Evolutionary conservation across 306 rosid species (phyloP).

Genomic region (Inga laurina): DNA sequence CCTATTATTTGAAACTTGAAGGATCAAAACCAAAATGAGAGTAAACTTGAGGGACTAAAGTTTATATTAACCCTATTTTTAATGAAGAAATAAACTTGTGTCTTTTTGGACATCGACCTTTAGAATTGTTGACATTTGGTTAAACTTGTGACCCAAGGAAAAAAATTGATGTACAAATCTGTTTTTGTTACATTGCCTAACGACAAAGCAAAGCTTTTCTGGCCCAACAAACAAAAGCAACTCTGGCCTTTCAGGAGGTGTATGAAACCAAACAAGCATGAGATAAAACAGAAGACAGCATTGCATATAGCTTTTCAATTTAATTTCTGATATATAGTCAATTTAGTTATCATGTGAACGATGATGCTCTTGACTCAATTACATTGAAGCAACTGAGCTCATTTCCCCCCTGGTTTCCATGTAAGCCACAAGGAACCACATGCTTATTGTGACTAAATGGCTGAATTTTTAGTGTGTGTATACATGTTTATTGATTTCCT

Average conservation of each 20-base stretch:
- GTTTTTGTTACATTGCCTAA: neutral
- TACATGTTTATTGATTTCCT: constrained; percentile 6
- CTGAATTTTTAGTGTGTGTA: neutral
- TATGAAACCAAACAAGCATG: neutral
- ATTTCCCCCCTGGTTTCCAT: too few species aligned
- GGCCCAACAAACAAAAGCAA: neutral
- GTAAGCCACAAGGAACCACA: neutral
- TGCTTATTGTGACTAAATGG: neutral
- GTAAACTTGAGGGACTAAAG: too few species aligned
- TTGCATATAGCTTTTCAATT: neutral
- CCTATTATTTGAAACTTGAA: too few species aligned
- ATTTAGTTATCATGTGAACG: neutral
- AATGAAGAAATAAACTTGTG: neutral
- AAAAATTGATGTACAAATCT: constrained; percentile 5
- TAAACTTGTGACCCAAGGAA: too few species aligned
- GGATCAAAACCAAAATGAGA: too few species aligned
- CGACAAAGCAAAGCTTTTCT: neutral
- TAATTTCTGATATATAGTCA: neutral
- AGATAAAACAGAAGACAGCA: neutral
- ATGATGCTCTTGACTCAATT: neutral
- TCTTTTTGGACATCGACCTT: neutral
- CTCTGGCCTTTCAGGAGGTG: neutral
- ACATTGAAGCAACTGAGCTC: neutral
- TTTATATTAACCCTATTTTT: neutral
- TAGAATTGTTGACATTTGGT: neutral